Percentiles rank a stretch among this genome's conserved stretches.
Evolutionary conservation across 75 land plant genomes (phyloP).

Genomic region (Selaginella tamariscina): DNA sequence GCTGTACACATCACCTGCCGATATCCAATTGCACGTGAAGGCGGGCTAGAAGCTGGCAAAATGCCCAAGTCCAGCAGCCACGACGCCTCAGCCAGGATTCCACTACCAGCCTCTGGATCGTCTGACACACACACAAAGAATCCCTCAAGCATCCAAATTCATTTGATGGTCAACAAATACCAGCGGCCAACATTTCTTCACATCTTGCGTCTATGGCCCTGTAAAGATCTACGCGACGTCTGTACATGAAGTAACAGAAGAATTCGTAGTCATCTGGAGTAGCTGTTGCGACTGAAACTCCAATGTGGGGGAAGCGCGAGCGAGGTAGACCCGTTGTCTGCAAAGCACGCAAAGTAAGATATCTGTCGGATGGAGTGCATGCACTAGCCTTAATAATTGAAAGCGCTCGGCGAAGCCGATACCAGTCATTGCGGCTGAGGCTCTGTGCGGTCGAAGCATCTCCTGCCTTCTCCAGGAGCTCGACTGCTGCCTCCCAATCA

Average conservation of each 20-base stretch:
- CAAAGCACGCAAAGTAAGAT: neutral
- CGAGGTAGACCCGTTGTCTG: neutral
- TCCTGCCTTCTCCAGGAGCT: slow-evolving; percentile 58
- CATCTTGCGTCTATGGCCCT: slow-evolving; percentile 71
- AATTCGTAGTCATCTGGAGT: slow-evolving; percentile 77
- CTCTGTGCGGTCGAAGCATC: slow-evolving; percentile 43
- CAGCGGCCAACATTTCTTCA: slow-evolving; percentile 86
- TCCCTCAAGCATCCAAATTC: neutral
- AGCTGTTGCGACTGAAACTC: slow-evolving; percentile 4
- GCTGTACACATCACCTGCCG: slow-evolving; percentile 39
- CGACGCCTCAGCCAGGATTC: slow-evolving; percentile 66
- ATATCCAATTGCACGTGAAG: slow-evolving; percentile 90
- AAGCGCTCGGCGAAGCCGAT: slow-evolving; percentile 54
- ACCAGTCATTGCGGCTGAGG: slow-evolving; percentile 72
- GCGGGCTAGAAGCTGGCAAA: slow-evolving; percentile 53
- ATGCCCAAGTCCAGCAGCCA: slow-evolving; percentile 85
- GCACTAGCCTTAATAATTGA: slow-evolving; percentile 82
- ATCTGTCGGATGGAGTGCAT: no score
- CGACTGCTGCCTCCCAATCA: slow-evolving; percentile 74
- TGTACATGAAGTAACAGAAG: slow-evolving; percentile 65
- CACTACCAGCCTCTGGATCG: slow-evolving; percentile 31
- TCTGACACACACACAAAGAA: neutral
- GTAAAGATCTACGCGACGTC: slow-evolving; percentile 50
- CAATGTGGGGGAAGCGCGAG: neutral
- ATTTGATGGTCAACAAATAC: neutral